Evolutionary conservation across 2,329 filamentous ascomycete genomes (phyloP).

Genomic region (Ramularia endophylla): DNA sequence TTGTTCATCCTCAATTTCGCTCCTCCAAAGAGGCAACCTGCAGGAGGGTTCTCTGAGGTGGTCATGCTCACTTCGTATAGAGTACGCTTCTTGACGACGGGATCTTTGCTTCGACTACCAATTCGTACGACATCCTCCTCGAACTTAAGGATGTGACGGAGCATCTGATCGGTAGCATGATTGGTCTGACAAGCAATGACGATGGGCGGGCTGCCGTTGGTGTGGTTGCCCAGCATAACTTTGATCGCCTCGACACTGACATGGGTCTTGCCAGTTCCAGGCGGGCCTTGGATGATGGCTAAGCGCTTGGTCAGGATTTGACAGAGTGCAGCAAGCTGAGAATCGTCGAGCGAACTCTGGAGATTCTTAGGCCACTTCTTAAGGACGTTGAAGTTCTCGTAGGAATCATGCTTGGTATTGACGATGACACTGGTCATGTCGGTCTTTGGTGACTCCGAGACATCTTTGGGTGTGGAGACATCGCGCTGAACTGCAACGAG

Average conservation of each 20-base stretch:
- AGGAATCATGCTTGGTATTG: constrained; percentile 30
- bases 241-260: constrained; percentile 69
- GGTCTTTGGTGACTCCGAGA: constrained; percentile 44
- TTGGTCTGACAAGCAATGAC: constrained; percentile 84
- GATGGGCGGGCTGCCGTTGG: constrained; percentile 57
- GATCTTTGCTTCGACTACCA: constrained; percentile 64
- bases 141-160: constrained; percentile 58
- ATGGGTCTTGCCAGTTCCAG: constrained; percentile 74
- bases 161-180: constrained; percentile 78
- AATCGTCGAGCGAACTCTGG: constrained; percentile 55
- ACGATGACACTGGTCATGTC: constrained; percentile 39
- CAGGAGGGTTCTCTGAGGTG: constrained; percentile 29
- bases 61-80: constrained; percentile 55
- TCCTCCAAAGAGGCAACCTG: constrained; percentile 36
- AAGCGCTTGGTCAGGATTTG: constrained; percentile 66
- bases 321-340: constrained; percentile 63
- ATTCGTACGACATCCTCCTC: constrained; percentile 59
- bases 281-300: constrained; percentile 77
- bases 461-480: constrained; percentile 48
- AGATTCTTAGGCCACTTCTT: constrained; percentile 47
- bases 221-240: constrained; percentile 56
- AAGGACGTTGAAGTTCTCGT: constrained; percentile 50
- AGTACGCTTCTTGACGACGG: constrained; percentile 53
- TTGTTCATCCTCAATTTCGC: constrained; percentile 40
- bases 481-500: constrained; percentile 46